Conservation (phyloP, 2,329 filamentous ascomycete genomes). For the Thelonectria rubi region DNA sequence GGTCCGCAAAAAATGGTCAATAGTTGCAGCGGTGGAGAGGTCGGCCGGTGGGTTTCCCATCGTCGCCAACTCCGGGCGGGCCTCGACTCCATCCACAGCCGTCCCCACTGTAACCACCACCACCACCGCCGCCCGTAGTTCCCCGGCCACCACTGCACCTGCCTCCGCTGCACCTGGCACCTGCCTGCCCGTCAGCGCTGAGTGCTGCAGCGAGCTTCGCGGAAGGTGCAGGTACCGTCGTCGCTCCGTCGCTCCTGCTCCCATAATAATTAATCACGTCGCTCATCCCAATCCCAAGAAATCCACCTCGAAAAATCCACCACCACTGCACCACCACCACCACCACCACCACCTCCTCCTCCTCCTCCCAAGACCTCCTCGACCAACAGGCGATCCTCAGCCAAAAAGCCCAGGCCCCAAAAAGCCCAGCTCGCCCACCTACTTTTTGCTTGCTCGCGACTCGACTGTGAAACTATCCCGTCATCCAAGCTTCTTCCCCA, state of each 20-base stretch:
- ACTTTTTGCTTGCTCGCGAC: neutral
- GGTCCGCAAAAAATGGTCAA: neutral
- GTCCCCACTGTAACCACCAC: conserved; percentile 19
- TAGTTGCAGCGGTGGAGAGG: neutral
- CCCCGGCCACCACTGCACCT: neutral
- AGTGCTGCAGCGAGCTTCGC: too few relatives aligned
- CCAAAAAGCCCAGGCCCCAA: neutral
- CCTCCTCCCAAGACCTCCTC: neutral
- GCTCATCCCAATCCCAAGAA: conserved; percentile 1
- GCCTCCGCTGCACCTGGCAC: too few relatives aligned
- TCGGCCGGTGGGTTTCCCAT: neutral
- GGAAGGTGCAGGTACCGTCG: conserved; percentile 1
- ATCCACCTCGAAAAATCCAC: neutral
- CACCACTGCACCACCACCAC: neutral
- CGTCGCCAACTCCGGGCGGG: conserved; percentile 12
- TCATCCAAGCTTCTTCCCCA: conserved; percentile 2
- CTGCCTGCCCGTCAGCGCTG: too few relatives aligned
- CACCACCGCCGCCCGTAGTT: conserved; percentile 18
- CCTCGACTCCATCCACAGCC: neutral
- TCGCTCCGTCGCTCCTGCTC: neutral
- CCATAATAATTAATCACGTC: neutral
- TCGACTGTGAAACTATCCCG: neutral
- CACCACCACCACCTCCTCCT: too few relatives aligned
- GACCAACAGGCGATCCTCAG: conserved; percentile 1
- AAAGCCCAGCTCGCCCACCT: conserved; percentile 10